Base-by-base conservation (phyloP, 805 yeast genomes). In the Starmerella sirachaensis region DNA sequence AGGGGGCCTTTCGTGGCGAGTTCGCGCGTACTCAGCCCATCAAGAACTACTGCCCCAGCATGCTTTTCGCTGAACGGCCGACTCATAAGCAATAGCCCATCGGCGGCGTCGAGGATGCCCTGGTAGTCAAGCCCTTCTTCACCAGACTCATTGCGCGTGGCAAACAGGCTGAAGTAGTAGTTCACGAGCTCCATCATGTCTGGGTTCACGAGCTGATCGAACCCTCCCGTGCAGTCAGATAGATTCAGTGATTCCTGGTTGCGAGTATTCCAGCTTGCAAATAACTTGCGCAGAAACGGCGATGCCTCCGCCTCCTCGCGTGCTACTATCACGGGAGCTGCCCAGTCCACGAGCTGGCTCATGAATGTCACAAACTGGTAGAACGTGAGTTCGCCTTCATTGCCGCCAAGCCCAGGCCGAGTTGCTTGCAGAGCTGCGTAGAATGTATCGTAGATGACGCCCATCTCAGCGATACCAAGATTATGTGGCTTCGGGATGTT, bases 301-400 rank as follows among this genome's bases (percentile, higher is more conserved):
- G 60, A 61, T 14, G 14, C 18, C 37, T 50, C 54, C 16, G 50
- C 48, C 13, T 41, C 45, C 12, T 41, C 51, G 5, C 45, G 42
- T 2, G 51, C 39, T 5, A 53, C 43, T 29, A 49, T 51, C 32
- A 46, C 48, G 4, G 61, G 61, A 17, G 56, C 58, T 45, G 54
- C 57, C 91, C 94, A 88, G 51, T 78, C 88, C 42, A 83, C 77
- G 10, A 86, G 63, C 29, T 81, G 84, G 10, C 78, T 64, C 76
- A 91, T 67, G 54, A 91, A 86, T 29, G 70, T 65, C 40, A 67
- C 66, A 54, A 84, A 88, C 5, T 79, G 74, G 12, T 70, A 72
- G 53, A 70, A 77, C 47, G 74, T 77, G 88, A 88, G 82, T 14
- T 72, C 65, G n/a, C 79, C 71, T 13, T 68, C 62, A 27, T 53